Base-by-base conservation (phyloP, 2,329 filamentous ascomycete species). In the Alternaria gansuensis region DNA sequence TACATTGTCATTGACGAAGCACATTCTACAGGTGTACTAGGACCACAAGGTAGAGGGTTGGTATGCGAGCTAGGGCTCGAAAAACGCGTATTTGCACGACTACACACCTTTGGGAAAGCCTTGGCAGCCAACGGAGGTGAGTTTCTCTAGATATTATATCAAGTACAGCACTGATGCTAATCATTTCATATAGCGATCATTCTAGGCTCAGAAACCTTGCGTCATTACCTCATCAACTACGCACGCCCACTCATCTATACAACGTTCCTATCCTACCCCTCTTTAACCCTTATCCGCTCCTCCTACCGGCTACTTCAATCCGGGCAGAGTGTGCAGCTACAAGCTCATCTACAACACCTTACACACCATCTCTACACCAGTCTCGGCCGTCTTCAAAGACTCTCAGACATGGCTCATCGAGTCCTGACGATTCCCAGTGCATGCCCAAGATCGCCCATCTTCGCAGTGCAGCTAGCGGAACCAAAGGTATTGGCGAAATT, bases 51-150 rank as follows among this genome's bases (percentile, higher is more conserved):
- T 0, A 78, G 82, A 3, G 88, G 88, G 0, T 69, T 90, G 0
- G 87, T 89, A 2, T 72, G 60, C 34, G 61, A 69, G 14, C 62
- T 76, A n/a, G 85, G 83, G 0, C 75, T 90, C 0, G 84, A 90
- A 62, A 63, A 79, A 4, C 75, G 81, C 9, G 75, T 90, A 5
- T 87, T 84, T 73, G 85, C 84, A 5, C 77, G 88, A 4, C 72
- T 90, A 11, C 83, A 89, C 56, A 89, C 87, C 0, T 90, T 90
- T 75, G 88, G 88, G 1, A 90, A 90, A 70, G 87, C 88, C 0
- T 78, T 90, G 78, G 84, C 86, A 10, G 88, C 86, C 63, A 86
- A 88, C 59, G 91, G 91, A 69, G 89, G 89, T 91, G 76, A 68
- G 83, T 34, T 5, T 29, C n/a, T 24, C 23, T 7, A 28, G 1